Percentiles rank a stretch among this genome's conserved stretches.
phyloP scores from a whole-genome alignment of 768 basidiomycete species.

The Candolleomyces efflorescens region DNA sequence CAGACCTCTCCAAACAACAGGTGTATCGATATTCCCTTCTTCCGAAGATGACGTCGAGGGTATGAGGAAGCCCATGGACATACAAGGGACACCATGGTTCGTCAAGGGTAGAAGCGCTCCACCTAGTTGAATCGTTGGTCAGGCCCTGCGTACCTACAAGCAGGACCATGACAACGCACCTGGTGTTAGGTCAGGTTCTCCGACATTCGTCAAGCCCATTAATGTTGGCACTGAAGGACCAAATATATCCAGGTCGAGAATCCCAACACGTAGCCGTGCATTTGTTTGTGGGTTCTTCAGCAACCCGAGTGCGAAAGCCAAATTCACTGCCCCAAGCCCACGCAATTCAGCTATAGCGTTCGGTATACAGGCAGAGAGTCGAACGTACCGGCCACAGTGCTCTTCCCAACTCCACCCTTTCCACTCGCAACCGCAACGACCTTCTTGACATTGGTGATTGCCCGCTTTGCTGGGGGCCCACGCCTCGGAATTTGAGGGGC shows the following conservation, averaged over 20 bases:
- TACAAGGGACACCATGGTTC: slow-evolving; percentile 88
- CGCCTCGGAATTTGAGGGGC: slow-evolving; percentile 55
- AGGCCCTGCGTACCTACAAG: not conserved
- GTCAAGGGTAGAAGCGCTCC: slow-evolving; percentile 78
- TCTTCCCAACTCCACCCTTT: slow-evolving; percentile 96
- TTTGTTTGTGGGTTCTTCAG: slow-evolving; percentile 29
- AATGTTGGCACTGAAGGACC: slow-evolving; percentile 92
- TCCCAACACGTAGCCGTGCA: slow-evolving; percentile 62
- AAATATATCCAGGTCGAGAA: slow-evolving; percentile 94
- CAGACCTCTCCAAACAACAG: slow-evolving; percentile 92
- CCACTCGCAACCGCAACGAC: slow-evolving; percentile 86
- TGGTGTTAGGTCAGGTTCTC: slow-evolving; percentile 73
- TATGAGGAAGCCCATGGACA: slow-evolving; percentile 97
- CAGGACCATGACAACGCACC: slow-evolving; percentile 37
- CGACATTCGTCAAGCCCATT: slow-evolving; percentile 78
- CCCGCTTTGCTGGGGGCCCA: slow-evolving; percentile 49
- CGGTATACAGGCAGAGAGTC: not conserved
- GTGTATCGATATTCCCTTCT: slow-evolving; percentile 58
- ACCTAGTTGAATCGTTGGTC: slow-evolving; percentile 32
- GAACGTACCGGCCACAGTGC: slow-evolving; percentile 78
- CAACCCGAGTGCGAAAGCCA: slow-evolving; percentile 70
- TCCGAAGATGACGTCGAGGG: slow-evolving; percentile 37
- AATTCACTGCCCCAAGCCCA: slow-evolving; percentile 52
- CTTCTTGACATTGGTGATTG: slow-evolving; percentile 70
- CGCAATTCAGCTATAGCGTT: not conserved